Base-by-base conservation (phyloP, 495 filamentous ascomycete genomes). In the Letharia lupina region DNA sequence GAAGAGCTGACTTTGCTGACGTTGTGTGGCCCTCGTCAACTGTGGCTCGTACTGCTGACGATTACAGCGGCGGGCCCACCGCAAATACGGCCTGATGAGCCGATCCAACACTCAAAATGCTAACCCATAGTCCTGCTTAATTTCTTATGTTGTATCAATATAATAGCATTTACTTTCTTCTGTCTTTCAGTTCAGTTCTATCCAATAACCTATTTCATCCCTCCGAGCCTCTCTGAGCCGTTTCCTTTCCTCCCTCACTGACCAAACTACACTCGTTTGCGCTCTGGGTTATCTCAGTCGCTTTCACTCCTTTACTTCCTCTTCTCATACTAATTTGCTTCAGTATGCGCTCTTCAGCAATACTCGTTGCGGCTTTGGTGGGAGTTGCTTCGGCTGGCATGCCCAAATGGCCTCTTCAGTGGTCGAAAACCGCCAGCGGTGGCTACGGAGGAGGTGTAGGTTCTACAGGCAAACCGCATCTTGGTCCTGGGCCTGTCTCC, bases 271-370 rank as follows among this genome's bases (percentile, higher is more conserved):
- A 65, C 31, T 68, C 67, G 58, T 65, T 68, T 56, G 35, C 23
- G 48, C 63, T 57, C 28, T 57, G 35, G 8, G 20, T 31, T 61
- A 4, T 13, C 16, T 42, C 35, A 37, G 11, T 65, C 33, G 31
- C 47, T 48, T 65, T 35, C 54, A 47, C 60, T 56, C 28, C 5
- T 56, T 61, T 13, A 44, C 9, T 23, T 56, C 44, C 45, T 39
- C 40, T 65, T 31, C 40, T 37, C 28, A 7, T 60, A 52, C 6
- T 4, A 41, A 28, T 15, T 15, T 18, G n/a, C 20, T 45, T 63
- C 63, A 56, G 37, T 41, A 68, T 68, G 67, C 67, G 63, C 52
- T 61, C 62, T 23, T 68, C 67, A 58, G 23, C 57, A 41, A 35
- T 65, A 42, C 11, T 68, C 15, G 45, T 63, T 39, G 67, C 63